Evolutionary conservation across 2,329 filamentous ascomycete genomes (phyloP).

Genomic region (Stachybotrys chartarum): DNA sequence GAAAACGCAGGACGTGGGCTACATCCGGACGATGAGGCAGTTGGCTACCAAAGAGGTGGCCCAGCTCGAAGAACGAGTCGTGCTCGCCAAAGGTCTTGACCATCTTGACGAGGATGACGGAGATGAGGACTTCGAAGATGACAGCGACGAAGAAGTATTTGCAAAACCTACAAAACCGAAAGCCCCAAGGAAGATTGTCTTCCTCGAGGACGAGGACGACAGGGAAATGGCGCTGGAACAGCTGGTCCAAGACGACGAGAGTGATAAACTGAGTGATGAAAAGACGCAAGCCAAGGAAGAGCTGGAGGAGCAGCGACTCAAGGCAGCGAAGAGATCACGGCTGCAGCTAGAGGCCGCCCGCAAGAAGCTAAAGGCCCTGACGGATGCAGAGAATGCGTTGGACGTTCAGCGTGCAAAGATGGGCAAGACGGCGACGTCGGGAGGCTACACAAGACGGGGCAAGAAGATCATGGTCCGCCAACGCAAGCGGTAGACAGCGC

Average conservation of each 20-base stretch:
- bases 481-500: conserved; percentile 46
- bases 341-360: conserved; percentile 41
- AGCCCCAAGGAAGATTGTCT: conserved; percentile 43
- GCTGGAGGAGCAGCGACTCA: conserved; percentile 20
- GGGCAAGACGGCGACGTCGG: conserved; percentile 57
- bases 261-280: conserved; percentile 12
- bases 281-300: conserved; percentile 26
- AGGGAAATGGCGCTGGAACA: conserved; percentile 21
- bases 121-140: conserved; percentile 21
- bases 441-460: conserved; percentile 51
- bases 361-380: conserved; percentile 47
- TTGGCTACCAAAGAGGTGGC: conserved; percentile 51
- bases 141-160: conserved; percentile 13
- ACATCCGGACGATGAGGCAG: conserved; percentile 56
- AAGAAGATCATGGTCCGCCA: conserved; percentile 56
- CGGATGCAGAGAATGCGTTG: conserved; percentile 49
- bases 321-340: conserved; percentile 36
- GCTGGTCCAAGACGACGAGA: conserved; percentile 23
- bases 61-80: conserved; percentile 44
- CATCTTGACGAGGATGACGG: conserved; percentile 26
- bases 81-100: conserved; percentile 33
- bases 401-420: conserved; percentile 55
- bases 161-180: conserved; percentile 20
- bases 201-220: conserved; percentile 34
- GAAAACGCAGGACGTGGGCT: conserved; percentile 63